These are phyloP conservation scores for Coniochaeta hoffmannii DNA, from an alignment of 2,329 filamentous ascomycete genomes.

Conservation along the genomic window DNA sequence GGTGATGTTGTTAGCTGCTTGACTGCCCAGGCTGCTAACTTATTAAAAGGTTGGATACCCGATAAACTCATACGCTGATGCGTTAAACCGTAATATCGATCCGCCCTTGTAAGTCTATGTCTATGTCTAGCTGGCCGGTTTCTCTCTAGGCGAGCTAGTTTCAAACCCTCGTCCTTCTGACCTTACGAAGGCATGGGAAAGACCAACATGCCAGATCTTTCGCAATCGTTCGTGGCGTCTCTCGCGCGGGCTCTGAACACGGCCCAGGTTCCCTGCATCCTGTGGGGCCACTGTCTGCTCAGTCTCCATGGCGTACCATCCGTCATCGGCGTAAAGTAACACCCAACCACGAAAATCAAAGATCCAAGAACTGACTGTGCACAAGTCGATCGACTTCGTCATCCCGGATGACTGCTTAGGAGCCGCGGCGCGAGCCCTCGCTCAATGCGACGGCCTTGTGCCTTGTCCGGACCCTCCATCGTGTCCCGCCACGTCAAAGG, in stretches of 20 bases:
- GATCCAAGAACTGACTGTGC: background rate
- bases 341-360: background rate
- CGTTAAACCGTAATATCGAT: no score
- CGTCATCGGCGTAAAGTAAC: constrained; percentile 11
- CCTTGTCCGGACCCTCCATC: constrained; percentile 9
- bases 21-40: no score
- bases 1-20: no score
- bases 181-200: background rate
- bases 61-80: no score
- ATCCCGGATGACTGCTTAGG: constrained; percentile 12
- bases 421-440: constrained; percentile 7
- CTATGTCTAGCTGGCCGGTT: no score
- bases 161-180: background rate
- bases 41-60: no score
- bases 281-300: constrained; percentile 16
- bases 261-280: constrained; percentile 12
- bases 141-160: no score
- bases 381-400: constrained; percentile 15
- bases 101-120: no score
- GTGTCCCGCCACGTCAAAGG: constrained; percentile 10
- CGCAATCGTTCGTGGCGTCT: constrained; percentile 8
- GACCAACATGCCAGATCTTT: background rate
- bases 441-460: constrained; percentile 4
- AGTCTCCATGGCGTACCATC: constrained; percentile 15
- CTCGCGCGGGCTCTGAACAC: constrained; percentile 12